Percentiles rank a stretch among this genome's conserved stretches.
Conservation (phyloP, 2,329 filamentous ascomycete genomes). For the Epichloe amarillans region DNA sequence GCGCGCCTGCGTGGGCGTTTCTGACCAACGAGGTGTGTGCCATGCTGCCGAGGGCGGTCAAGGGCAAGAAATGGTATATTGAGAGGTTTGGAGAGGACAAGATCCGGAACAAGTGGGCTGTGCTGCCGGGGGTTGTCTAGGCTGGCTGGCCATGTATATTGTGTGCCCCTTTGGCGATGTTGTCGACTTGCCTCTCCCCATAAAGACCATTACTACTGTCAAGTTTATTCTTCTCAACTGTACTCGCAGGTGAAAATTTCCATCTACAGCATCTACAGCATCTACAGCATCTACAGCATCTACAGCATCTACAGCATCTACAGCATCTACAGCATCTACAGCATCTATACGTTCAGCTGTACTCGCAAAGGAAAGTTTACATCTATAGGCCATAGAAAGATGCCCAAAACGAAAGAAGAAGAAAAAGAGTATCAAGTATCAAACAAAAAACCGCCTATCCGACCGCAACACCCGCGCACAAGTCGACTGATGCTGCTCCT, state of each 20-base stretch:
- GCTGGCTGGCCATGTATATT: neutral
- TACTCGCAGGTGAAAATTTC: no score
- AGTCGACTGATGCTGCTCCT: no score
- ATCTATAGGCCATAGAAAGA: no score
- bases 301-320: no score
- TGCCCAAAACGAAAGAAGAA: neutral
- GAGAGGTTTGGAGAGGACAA: slow-evolving; percentile 77
- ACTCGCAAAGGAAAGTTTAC: neutral
- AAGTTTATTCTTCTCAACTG: neutral
- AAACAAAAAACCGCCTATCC: neutral
- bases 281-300: no score
- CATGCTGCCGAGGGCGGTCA: slow-evolving; percentile 78
- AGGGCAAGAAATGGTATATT: slow-evolving; percentile 75
- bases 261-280: no score
- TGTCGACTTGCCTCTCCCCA: no score
- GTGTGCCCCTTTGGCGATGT: no score
- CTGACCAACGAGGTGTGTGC: slow-evolving; percentile 75
- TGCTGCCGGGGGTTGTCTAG: slow-evolving; percentile 40
- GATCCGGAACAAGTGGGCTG: slow-evolving; percentile 60
- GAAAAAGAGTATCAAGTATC: neutral
- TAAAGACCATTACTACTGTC: no score
- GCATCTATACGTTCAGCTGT: neutral
- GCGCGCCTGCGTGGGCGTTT: slow-evolving; percentile 67
- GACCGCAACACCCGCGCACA: no score
- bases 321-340: no score